Evolutionary conservation across 352 stramenopile genomes (phyloP).

Genomic region (Phytopythium aichiense): DNA sequence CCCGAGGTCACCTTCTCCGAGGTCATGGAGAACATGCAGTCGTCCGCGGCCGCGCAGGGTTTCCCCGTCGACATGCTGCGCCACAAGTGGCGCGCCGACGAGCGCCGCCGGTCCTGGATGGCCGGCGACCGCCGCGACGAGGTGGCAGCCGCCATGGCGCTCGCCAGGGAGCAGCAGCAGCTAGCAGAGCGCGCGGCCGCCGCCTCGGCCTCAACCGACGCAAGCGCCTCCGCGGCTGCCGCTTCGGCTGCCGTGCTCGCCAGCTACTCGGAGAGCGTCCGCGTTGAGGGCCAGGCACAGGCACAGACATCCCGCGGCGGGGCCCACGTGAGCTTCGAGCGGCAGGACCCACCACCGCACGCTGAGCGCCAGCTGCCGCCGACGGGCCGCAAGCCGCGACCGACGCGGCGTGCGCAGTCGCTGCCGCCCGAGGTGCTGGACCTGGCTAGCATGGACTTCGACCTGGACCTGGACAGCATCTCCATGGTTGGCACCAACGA

Average conservation of each 20-base stretch:
- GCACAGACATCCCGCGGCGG: slow-evolving; percentile 11
- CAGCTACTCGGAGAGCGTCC: slow-evolving; percentile 30
- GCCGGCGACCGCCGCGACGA: slow-evolving; percentile 37
- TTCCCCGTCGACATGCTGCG: slow-evolving; percentile 19
- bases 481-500: slow-evolving; percentile 57
- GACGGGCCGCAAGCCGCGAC: slow-evolving; percentile 19
- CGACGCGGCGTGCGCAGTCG: slow-evolving; percentile 50
- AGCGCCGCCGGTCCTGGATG: slow-evolving; percentile 77
- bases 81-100: slow-evolving; percentile 47
- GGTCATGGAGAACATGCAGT: slow-evolving; percentile 63
- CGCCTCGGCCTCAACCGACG: background rate
- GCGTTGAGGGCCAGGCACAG: slow-evolving; percentile 19
- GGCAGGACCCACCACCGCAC: slow-evolving; percentile 21
- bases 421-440: slow-evolving; percentile 55
- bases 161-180: slow-evolving; percentile 14
- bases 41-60: slow-evolving; percentile 19
- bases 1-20: slow-evolving; percentile 75
- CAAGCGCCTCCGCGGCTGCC: background rate
- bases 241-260: slow-evolving; percentile 10
- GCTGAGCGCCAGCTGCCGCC: slow-evolving; percentile 30
- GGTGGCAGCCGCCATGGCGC: slow-evolving; percentile 12
- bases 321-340: slow-evolving; percentile 6
- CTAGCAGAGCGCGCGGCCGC: slow-evolving; percentile 5
- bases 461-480: slow-evolving; percentile 84
- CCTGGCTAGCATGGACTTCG: slow-evolving; percentile 57